A percentile compares a stretch with the other conserved stretches of the same genome.
Conservation (phyloP, 768 basidiomycete genomes). For the Trametes sanguinea region DNA sequence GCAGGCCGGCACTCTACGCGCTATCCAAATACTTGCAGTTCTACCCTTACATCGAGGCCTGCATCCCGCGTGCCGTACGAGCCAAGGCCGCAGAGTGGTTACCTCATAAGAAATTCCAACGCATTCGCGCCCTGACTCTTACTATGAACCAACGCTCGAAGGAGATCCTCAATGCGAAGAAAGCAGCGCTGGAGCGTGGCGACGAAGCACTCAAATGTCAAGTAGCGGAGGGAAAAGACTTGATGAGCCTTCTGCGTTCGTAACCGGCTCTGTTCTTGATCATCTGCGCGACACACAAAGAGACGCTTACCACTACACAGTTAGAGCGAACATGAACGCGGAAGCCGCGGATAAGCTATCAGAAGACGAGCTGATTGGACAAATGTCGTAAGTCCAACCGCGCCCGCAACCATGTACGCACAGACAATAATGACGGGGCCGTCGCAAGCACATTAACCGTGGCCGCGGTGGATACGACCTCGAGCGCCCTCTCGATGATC, state of each 20-base stretch:
- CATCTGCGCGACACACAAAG: too few relatives aligned
- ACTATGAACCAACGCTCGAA: neutral
- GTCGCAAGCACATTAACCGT: neutral
- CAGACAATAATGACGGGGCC: too few relatives aligned
- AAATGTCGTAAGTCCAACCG: constrained; percentile 13
- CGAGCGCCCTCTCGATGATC: neutral
- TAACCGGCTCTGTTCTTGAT: neutral
- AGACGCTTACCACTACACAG: constrained; percentile 1
- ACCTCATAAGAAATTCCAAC: neutral
- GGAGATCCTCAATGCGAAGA: constrained; percentile 11
- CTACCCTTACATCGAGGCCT: too few relatives aligned
- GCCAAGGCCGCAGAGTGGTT: too few relatives aligned
- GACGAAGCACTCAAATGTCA: constrained; percentile 15
- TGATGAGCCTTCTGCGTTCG: constrained; percentile 24
- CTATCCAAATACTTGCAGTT: too few relatives aligned
- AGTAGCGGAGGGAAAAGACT: constrained; percentile 25
- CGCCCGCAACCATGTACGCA: too few relatives aligned
- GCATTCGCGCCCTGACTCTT: neutral
- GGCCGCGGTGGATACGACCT: neutral
- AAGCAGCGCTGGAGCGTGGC: constrained; percentile 9
- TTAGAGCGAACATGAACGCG: constrained; percentile 17
- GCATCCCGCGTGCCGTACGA: too few relatives aligned
- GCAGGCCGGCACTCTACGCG: too few relatives aligned
- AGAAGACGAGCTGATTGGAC: constrained; percentile 20
- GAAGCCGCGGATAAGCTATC: constrained; percentile 8